phyloP scores from a whole-genome alignment of 495 filamentous ascomycete species.

The Xylaria scruposa region DNA sequence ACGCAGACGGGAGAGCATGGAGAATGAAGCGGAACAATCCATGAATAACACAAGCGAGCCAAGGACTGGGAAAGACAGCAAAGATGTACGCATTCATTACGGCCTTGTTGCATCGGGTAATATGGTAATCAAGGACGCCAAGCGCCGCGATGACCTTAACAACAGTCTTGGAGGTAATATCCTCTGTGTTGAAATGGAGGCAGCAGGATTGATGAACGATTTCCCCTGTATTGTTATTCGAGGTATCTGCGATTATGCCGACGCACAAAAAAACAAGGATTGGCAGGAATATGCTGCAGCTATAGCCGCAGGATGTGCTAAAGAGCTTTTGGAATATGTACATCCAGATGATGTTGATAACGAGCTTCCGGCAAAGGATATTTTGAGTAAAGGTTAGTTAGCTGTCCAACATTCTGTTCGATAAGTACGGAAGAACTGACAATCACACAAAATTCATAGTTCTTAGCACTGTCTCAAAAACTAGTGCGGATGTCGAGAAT shows the following conservation, averaged over 20 bases:
- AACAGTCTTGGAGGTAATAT: constrained; percentile 28
- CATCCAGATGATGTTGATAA: background rate
- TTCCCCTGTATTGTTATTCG: constrained; percentile 41
- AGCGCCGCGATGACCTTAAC: no score
- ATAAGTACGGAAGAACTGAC: no score
- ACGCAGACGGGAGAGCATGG: no score
- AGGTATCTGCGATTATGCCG: constrained; percentile 47
- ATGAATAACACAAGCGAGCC: no score
- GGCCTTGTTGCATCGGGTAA: constrained; percentile 43
- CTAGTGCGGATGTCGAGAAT: no score
- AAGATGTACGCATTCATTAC: constrained; percentile 18
- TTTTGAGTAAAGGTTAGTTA: background rate
- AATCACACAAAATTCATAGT: background rate
- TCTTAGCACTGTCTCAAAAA: background rate
- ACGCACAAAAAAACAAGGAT: constrained; percentile 43
- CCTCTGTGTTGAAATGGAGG: constrained; percentile 49
- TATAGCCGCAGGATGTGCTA: constrained; percentile 35
- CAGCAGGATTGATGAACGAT: constrained; percentile 39
- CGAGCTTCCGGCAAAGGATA: background rate
- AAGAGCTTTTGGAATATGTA: constrained; percentile 20
- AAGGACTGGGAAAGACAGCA: no score
- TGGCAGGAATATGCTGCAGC: constrained; percentile 45
- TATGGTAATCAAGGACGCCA: no score
- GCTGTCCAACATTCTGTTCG: background rate
- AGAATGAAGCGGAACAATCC: no score